A percentile compares a stretch with the other conserved stretches of the same genome.
Conservation (phyloP, 139 green algal species). For the Chlorella sp. region DNA sequence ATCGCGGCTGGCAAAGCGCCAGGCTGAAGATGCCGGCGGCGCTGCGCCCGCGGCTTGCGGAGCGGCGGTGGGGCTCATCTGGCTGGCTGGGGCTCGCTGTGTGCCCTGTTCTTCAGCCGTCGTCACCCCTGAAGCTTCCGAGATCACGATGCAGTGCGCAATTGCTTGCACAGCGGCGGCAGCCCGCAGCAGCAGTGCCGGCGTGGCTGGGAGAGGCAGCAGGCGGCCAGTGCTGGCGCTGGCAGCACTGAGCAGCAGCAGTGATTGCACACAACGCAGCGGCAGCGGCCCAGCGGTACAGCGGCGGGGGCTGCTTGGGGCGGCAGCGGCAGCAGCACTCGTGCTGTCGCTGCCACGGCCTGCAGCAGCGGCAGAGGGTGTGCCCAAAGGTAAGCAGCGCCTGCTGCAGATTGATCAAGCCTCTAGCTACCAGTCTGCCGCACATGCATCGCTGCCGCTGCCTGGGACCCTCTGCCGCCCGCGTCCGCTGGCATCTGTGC, state of each 20-base stretch:
- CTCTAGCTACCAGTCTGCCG: too few species aligned
- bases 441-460: too few species aligned
- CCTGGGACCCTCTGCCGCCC: neutral
- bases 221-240: neutral
- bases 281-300: neutral
- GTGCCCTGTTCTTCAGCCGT: too few species aligned
- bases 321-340: neutral
- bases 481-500: neutral
- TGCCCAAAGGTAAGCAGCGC: conserved; percentile 17
- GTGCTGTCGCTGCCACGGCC: neutral
- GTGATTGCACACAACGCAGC: neutral
- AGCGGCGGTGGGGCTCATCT: too few species aligned
- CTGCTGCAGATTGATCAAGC: neutral
- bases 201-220: neutral
- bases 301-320: conserved; percentile 7
- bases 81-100: too few species aligned
- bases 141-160: neutral
- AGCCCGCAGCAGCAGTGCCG: neutral
- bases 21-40: too few species aligned
- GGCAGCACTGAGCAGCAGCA: neutral
- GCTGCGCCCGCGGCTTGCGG: too few species aligned
- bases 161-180: neutral
- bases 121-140: neutral
- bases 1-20: too few species aligned
- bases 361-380: neutral